Base-by-base conservation (phyloP, 805 yeast genomes). In the Ogataea sp. region DNA sequence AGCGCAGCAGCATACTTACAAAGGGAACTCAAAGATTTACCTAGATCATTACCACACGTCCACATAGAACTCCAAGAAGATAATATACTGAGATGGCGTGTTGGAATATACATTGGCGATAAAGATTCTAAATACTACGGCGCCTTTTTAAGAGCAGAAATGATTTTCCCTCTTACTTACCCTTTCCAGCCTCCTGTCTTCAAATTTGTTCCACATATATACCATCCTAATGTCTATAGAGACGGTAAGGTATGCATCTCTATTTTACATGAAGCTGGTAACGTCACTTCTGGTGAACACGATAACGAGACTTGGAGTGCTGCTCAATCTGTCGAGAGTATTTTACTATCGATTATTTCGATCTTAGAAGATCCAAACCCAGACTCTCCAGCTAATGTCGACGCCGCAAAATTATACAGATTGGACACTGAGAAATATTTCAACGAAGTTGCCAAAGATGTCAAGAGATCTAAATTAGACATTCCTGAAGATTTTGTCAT, bases 291-390 rank as follows among this genome's bases (percentile, higher is more conserved):
- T 28, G 96, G 87, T 48, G 96, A 89, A 60, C 90, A 89, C 2
- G 95, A 87, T 52, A 81, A 82, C 41, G 97, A 89, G 64, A 88
- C 95, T 16, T 88, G 97, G 97, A 77, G 84, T 17, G 94, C 89
- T 3, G 93, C 86, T 2, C 96, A 89, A 65, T 82, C 93, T 20
- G 97, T 87, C 9, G 97, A 90, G 62, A 70, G 84, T 25, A 96
- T 90, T 9, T 72, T 90, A 53, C 83, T 90, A 40, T 84, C 95
- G 26, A 89, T 90, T 47, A 83, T 90, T 16, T 87, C 96, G 8
- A 71, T 90, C 38, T 71, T 90, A 51, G 95, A 88, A 54, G 97
- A 90, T 59, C 97, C 97, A 39, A 90, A 90, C 64, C 81, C 85
- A 43, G 75, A 78, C 44, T 85, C 96, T 1, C 97, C 97, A 6